Conservation (phyloP, 352 stramenopile species). For the Phytophthora pluvialis region DNA sequence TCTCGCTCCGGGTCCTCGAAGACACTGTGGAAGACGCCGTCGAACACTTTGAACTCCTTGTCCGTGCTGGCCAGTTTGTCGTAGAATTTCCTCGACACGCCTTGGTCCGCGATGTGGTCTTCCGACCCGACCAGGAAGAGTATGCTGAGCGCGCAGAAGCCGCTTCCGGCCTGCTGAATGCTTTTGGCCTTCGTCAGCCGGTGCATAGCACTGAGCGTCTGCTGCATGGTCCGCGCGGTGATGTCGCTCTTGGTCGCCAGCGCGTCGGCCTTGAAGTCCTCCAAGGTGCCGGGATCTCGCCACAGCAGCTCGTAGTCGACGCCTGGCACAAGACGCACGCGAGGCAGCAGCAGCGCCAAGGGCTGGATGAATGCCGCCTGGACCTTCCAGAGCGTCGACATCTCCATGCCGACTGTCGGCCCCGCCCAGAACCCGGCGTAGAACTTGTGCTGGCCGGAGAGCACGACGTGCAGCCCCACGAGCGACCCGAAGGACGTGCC, state of each 20-base stretch:
- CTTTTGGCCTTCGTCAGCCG: conserved; percentile 30
- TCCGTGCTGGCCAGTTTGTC: conserved; percentile 43
- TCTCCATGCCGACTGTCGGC: conserved; percentile 53
- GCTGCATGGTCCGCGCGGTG: conserved; percentile 36
- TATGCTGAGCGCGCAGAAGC: conserved; percentile 26
- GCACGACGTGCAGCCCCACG: conserved; percentile 53
- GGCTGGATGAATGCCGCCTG: conserved; percentile 50
- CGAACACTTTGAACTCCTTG: conserved; percentile 60
- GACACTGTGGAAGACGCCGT: conserved; percentile 54
- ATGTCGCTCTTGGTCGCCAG: conserved; percentile 57
- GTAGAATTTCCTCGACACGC: conserved; percentile 40
- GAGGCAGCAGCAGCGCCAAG: conserved; percentile 44
- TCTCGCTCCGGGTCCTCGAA: conserved; percentile 57
- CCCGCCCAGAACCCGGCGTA: conserved; percentile 50
- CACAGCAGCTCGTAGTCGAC: conserved; percentile 47
- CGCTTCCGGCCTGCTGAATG: conserved; percentile 14
- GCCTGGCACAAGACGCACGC: conserved; percentile 44
- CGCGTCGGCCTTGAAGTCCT: conserved; percentile 59
- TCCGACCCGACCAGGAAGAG: conserved; percentile 48
- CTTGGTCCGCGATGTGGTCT: conserved; percentile 47
- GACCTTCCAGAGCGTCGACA: conserved; percentile 47
- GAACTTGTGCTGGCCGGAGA: conserved; percentile 51
- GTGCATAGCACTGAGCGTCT: conserved; percentile 40
- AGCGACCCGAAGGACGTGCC: conserved; percentile 65
- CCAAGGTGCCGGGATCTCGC: conserved; percentile 47